A percentile compares a stretch with the other conserved stretches of the same genome.
Evolutionary conservation across 352 stramenopile species (phyloP).

Genomic region (Phytophthora crassamura): DNA sequence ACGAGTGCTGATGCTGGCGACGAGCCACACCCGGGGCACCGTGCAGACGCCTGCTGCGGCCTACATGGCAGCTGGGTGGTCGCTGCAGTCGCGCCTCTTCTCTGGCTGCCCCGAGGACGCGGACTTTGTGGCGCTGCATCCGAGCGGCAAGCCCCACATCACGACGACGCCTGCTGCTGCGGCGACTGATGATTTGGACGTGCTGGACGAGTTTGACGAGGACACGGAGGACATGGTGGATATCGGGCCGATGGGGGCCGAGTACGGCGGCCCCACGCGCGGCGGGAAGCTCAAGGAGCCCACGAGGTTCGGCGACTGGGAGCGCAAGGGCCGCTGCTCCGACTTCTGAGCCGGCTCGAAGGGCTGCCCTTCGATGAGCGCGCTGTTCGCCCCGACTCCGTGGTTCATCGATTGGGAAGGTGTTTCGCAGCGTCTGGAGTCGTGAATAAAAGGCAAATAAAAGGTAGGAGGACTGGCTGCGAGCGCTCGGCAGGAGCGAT

Average conservation of each 20-base stretch:
- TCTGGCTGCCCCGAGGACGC: constrained; percentile 38
- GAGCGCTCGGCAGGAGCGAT: too few relatives aligned
- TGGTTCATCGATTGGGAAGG: too few relatives aligned
- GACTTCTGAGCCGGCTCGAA: constrained; percentile 86
- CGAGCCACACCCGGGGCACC: constrained; percentile 2
- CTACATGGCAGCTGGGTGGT: neutral
- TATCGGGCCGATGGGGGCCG: constrained; percentile 82
- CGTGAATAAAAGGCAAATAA: too few relatives aligned
- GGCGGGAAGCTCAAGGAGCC: constrained; percentile 95
- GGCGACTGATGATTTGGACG: constrained; percentile 20
- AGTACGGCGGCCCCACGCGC: constrained; percentile 95
- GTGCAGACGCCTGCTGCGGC: neutral
- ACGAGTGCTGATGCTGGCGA: constrained; percentile 14
- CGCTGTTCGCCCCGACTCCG: too few relatives aligned
- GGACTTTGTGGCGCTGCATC: constrained; percentile 47
- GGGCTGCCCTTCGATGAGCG: too few relatives aligned
- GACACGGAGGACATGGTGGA: constrained; percentile 96
- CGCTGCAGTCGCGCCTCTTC: constrained; percentile 28
- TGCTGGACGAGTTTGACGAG: constrained; percentile 69
- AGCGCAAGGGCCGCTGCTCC: constrained; percentile 96
- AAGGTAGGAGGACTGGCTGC: too few relatives aligned
- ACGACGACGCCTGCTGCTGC: constrained; percentile 24
- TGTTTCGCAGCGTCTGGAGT: too few relatives aligned
- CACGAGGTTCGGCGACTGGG: constrained; percentile 98
- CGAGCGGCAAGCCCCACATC: constrained; percentile 29